phyloP scores from a whole-genome alignment of 202 grass and related monocot species.

The Digitaria exilis region DNA sequence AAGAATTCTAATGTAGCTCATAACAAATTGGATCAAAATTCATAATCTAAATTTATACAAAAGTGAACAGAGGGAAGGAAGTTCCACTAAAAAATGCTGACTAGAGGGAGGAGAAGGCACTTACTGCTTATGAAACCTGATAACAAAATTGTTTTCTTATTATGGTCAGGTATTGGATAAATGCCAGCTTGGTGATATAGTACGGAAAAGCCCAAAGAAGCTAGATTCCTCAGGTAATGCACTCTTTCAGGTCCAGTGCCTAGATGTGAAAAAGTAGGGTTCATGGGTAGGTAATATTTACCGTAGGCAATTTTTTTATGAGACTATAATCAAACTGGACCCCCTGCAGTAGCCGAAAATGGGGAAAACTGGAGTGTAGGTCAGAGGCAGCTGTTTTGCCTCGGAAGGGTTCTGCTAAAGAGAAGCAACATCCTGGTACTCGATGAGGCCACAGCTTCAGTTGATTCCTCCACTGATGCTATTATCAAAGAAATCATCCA shows the following conservation, averaged over 20 bases:
- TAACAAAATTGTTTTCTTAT: neutral
- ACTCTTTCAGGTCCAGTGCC: neutral
- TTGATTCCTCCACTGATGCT: constrained; percentile 80
- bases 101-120: neutral
- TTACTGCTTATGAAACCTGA: neutral
- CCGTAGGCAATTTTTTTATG: neutral
- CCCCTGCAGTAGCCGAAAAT: constrained; percentile 78
- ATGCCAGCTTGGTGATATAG: constrained; percentile 85
- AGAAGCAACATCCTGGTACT: constrained; percentile 79
- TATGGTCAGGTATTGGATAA: constrained; percentile 70
- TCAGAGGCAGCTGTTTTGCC: constrained; percentile 89
- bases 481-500: constrained; percentile 75
- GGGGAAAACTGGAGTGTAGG: constrained; percentile 98
- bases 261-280: neutral
- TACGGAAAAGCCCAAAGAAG: constrained; percentile 70
- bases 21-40: neutral
- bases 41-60: neutral
- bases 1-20: neutral
- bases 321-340: constrained; percentile 14
- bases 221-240: constrained; percentile 78
- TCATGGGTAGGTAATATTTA: neutral
- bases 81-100: neutral
- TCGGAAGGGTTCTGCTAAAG: constrained; percentile 85
- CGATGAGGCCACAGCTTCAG: constrained; percentile 93
- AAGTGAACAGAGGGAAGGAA: neutral